phyloP scores from a whole-genome alignment of 257 asterid species.

The Solanum paucissectum region DNA sequence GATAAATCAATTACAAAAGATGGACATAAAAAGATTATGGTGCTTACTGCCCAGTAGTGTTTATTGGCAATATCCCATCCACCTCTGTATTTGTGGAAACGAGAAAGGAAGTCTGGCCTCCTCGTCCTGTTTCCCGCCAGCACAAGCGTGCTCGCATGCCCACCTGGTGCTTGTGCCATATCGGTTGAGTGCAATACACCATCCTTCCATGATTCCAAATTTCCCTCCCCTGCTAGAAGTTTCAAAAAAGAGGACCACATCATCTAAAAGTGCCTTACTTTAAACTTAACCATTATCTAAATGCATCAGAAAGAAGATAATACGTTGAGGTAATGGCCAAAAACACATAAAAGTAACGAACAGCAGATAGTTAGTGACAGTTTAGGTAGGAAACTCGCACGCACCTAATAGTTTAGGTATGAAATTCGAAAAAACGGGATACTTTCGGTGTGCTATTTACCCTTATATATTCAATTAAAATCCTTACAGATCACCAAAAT shows the following conservation, averaged over 20 bases:
- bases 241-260: neutral
- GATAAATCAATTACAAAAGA: neutral
- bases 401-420: too few relatives aligned
- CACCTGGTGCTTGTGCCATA: slow-evolving; percentile 53
- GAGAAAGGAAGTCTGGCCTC: slow-evolving; percentile 71
- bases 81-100: slow-evolving; percentile 71
- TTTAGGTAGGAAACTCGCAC: neutral
- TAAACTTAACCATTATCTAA: neutral
- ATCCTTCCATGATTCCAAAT: slow-evolving; percentile 65
- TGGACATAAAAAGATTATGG: neutral
- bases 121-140: slow-evolving; percentile 76
- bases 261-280: neutral
- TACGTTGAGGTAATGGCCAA: neutral
- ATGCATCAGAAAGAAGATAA: neutral
- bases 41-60: slow-evolving; percentile 89
- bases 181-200: slow-evolving; percentile 33
- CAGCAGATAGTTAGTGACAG: neutral
- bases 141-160: slow-evolving; percentile 38
- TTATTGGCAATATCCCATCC: slow-evolving; percentile 97
- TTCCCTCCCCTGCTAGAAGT: slow-evolving; percentile 43
- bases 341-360: neutral
- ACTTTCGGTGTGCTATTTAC: neutral
- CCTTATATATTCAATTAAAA: neutral
- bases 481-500: neutral
- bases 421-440: neutral